These are phyloP conservation scores for Raffaelea albimanens DNA, from an alignment of 2,329 filamentous ascomycete species.

Conservation along the genomic window DNA sequence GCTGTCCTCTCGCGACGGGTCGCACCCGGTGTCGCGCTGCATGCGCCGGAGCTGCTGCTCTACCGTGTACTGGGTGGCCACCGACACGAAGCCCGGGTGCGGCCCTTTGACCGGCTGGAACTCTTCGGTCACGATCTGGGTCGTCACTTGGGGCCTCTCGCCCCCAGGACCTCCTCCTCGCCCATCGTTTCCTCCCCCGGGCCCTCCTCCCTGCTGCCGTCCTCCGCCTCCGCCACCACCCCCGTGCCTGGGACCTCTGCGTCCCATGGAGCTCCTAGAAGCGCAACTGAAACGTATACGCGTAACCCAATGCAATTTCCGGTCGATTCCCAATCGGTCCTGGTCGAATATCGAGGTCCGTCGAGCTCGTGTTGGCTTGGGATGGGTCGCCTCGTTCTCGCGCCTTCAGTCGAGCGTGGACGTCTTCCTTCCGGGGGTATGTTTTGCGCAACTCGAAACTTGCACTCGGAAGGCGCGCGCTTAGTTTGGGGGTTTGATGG, in stretches of 20 bases:
- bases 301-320: no score
- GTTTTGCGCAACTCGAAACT: no score
- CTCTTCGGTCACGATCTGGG: conserved; percentile 2
- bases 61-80: conserved; percentile 63
- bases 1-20: conserved; percentile 69
- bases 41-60: conserved; percentile 71
- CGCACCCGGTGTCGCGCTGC: conserved; percentile 59
- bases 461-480: no score
- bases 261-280: conserved; percentile 6
- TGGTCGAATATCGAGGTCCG: no score
- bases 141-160: not conserved
- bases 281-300: not conserved
- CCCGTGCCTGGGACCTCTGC: conserved; percentile 9
- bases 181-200: not conserved
- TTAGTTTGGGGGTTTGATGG: no score
- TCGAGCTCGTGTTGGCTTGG: no score
- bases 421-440: no score
- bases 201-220: not conserved
- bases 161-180: not conserved
- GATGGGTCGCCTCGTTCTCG: no score
- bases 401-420: no score
- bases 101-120: conserved; percentile 13
- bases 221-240: not conserved
- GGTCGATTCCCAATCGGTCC: no score
- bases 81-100: conserved; percentile 35